Base-by-base conservation (phyloP, 257 asterid species). In the Fraxinus anomala region DNA sequence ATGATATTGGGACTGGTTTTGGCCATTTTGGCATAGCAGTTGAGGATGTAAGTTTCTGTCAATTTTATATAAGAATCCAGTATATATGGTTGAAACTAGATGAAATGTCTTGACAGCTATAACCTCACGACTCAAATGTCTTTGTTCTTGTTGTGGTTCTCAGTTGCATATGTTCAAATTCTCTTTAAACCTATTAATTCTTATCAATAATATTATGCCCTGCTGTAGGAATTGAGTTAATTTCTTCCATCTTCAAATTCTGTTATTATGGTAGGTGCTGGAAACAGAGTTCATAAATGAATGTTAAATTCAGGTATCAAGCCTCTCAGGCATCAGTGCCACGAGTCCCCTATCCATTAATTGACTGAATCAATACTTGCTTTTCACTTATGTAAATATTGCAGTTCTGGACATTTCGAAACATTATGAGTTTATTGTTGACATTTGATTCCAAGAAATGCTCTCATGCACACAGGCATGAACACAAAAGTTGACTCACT, bases 11-110 rank as follows among this genome's bases (percentile, higher is more conserved):
- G 73, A 70, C 90, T 75, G 99, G 89, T 44, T 96, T 96, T 86
- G 98, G 98, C 75, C 99, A 96, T 84, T 96, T 96, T 74, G 99
- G 98, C 76, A 88, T 96, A 54, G 97, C 99, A 56, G 97, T 93
- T 36, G 98, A 96, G 70, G 99, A 96, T 88, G 99, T 96, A 88
- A 91, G 99, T 77, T 76, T 77, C 74, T 37, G n/a, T 82, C 34
- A 16, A 16, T 42, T 73, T 72, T 82, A 36, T 69, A 10, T 81
- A 75, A 70, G 44, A 54, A 24, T 49, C 72, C 26, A 16, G 44
- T 67, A 74, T 54, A 65, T 66, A 63, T 24, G 5, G 8, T 63
- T 63, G 69, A 63, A 24, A 39, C 33, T 68, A 4, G 71, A 59
- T 61, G 67, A 59, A 34, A 30, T 24, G 68, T 79, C 79, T 63